Percentiles rank a stretch among this genome's conserved stretches.
Conservation (phyloP, 2,329 filamentous ascomycete genomes). For the Harringtonia aguacate region DNA sequence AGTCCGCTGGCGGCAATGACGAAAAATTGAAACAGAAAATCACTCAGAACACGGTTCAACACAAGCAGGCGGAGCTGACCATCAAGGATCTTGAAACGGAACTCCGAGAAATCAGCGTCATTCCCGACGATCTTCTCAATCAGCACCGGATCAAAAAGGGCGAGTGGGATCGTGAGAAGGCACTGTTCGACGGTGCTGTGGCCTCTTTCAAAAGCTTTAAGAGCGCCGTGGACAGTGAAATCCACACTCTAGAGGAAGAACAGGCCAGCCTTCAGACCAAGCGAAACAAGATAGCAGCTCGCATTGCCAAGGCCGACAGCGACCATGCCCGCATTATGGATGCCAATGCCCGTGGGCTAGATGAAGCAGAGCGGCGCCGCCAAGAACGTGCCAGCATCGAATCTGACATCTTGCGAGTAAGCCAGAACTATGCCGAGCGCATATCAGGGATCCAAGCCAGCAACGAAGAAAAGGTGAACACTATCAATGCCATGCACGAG, state of each 20-base stretch:
- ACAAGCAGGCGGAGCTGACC: conserved; percentile 44
- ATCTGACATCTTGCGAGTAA: conserved; percentile 32
- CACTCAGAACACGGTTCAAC: conserved; percentile 63
- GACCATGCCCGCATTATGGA: conserved; percentile 61
- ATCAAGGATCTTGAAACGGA: conserved; percentile 35
- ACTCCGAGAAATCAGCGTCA: conserved; percentile 52
- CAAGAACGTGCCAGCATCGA: conserved; percentile 39
- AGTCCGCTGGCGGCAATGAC: conserved; percentile 61
- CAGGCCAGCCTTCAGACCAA: conserved; percentile 53
- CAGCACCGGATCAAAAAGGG: conserved; percentile 45
- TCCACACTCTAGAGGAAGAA: conserved; percentile 54
- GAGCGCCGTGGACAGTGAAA: conserved; percentile 48
- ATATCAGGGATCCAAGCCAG: conserved; percentile 24
- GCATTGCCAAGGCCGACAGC: conserved; percentile 61
- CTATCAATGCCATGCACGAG: conserved; percentile 23
- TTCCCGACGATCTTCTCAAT: conserved; percentile 51
- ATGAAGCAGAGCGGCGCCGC: conserved; percentile 50
- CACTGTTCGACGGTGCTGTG: conserved; percentile 47
- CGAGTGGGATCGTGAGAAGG: conserved; percentile 42
- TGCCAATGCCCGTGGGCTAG: conserved; percentile 54
- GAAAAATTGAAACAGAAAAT: conserved; percentile 68
- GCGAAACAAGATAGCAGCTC: conserved; percentile 59
- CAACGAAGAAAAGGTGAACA: conserved; percentile 28
- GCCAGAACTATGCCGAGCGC: conserved; percentile 30
- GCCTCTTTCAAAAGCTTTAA: conserved; percentile 48